These are phyloP conservation scores for Fusarium sp. DNA, from an alignment of 2,329 filamentous ascomycete genomes.

Conservation along the genomic window DNA sequence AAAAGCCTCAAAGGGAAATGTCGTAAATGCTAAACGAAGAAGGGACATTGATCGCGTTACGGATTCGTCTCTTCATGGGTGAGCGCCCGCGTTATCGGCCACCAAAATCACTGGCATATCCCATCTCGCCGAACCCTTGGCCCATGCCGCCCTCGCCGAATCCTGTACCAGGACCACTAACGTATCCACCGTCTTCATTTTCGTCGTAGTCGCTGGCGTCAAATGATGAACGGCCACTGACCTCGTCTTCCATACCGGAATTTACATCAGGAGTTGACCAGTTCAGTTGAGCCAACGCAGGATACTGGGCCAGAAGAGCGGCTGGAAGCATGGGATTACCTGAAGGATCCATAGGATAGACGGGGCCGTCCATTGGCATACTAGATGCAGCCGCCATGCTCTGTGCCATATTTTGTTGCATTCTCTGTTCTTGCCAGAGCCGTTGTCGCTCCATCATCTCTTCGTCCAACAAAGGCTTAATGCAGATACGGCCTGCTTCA, in stretches of 20 bases:
- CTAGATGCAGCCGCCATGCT: constrained; percentile 66
- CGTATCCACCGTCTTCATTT: constrained; percentile 76
- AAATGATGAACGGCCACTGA: constrained; percentile 84
- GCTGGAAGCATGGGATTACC: constrained; percentile 81
- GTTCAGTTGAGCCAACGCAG: constrained; percentile 88
- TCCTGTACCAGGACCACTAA: constrained; percentile 71
- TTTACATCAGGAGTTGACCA: constrained; percentile 78
- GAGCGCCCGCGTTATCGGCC: constrained; percentile 35
- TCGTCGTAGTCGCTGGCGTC: constrained; percentile 84
- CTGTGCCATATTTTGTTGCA: constrained; percentile 73
- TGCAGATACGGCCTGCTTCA: constrained; percentile 94
- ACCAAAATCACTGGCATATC: constrained; percentile 48
- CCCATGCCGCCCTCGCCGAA: constrained; percentile 68
- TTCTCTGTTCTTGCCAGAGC: constrained; percentile 77
- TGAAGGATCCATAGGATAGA: constrained; percentile 66
- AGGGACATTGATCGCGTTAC: constrained; percentile 22
- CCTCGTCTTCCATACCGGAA: constrained; percentile 78
- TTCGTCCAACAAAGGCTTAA: constrained; percentile 96
- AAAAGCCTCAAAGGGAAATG: constrained; percentile 2
- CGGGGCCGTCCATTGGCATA: constrained; percentile 70
- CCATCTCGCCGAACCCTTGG: constrained; percentile 61
- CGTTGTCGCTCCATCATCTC: constrained; percentile 87
- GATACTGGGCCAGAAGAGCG: constrained; percentile 90
- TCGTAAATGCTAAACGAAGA: constrained; percentile 9
- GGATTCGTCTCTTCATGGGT: constrained; percentile 4